phyloP scores from a whole-genome alignment of 805 yeast genomes.

The Cyberlindnera galapagoensis region DNA sequence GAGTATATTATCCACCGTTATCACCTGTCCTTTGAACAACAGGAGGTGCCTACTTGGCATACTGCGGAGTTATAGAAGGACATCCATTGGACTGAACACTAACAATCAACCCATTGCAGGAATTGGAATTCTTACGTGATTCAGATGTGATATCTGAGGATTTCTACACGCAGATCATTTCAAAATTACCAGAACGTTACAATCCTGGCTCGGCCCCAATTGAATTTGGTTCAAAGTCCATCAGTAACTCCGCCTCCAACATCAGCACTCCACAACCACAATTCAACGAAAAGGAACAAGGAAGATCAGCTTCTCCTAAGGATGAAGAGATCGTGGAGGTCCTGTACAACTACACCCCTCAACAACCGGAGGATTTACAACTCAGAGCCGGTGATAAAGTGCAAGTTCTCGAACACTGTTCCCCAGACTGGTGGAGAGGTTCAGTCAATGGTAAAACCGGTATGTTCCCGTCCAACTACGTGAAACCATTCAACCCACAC shows the following conservation, averaged over 20 bases:
- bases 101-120: constrained; percentile 26
- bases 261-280: constrained; percentile 14
- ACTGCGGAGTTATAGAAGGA: too few species aligned
- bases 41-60: too few species aligned
- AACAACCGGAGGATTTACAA: constrained; percentile 67
- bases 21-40: too few species aligned
- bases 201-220: constrained; percentile 44
- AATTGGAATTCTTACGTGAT: constrained; percentile 72
- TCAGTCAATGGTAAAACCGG: constrained; percentile 53
- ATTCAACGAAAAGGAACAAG: constrained; percentile 1
- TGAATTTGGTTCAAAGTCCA: constrained; percentile 28
- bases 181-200: constrained; percentile 52
- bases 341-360: constrained; percentile 66
- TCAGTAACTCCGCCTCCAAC: constrained; percentile 5
- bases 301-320: constrained; percentile 20
- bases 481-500: constrained; percentile 28
- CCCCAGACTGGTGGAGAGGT: constrained; percentile 93
- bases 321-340: constrained; percentile 51
- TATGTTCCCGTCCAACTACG: constrained; percentile 88
- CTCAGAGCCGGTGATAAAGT: constrained; percentile 64
- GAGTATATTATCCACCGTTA: constrained; percentile 3
- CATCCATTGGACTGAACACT: too few species aligned
- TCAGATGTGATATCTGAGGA: constrained; percentile 61
- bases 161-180: constrained; percentile 43
- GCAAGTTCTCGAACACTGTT: constrained; percentile 62